Evolutionary conservation across 257 asterid species (phyloP), one percentile per base, ranked within the genome.

Genomic region (Jaltomata sinuosa): DNA sequence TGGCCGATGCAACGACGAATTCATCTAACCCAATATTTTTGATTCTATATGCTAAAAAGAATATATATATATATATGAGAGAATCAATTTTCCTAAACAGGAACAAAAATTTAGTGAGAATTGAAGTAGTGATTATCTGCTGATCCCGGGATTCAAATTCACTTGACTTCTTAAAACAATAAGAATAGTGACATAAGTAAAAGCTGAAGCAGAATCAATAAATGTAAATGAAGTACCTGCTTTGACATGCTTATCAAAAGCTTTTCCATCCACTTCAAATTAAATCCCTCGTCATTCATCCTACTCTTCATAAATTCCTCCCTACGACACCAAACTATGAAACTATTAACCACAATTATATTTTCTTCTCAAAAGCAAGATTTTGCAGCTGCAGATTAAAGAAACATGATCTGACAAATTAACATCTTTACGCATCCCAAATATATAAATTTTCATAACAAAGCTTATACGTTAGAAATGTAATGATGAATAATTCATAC

Each of bases 171-270:
- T 32, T 3, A 18, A 32, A 67, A 32, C 27, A 67, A 27, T 62
- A 29, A 67, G 25, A 34, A 18, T 1, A 32, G 0, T 67, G 3
- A 32, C 14, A 25, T 3, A 25, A 42, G 12, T 74, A 14, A 42
- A 72, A 45, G 11, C 11, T 29, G 1, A 14, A 65, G 2, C n/a
- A 65, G 22, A 19, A 47, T 22, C 55, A 74, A 42, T 22, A 42
- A 7, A 74, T 42, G 10, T 6, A 45, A 74, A 42, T 74, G 59
- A 74, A 34, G 6, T 86, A 93, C 95, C 94, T 84, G 54, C 25
- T 78, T 80, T 32, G 92, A 84, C 94, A 92, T 90, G 72, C 84
- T 87, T 82, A 57, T 87, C 92, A 21, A 87, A 81, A 62, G 93
- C 93, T 85, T 67, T 86, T 84, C 89, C 87, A 64, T 90, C 92